These are phyloP conservation scores for Exophiala sideris DNA, from an alignment of 2,329 filamentous ascomycete genomes.

Conservation along the genomic window DNA sequence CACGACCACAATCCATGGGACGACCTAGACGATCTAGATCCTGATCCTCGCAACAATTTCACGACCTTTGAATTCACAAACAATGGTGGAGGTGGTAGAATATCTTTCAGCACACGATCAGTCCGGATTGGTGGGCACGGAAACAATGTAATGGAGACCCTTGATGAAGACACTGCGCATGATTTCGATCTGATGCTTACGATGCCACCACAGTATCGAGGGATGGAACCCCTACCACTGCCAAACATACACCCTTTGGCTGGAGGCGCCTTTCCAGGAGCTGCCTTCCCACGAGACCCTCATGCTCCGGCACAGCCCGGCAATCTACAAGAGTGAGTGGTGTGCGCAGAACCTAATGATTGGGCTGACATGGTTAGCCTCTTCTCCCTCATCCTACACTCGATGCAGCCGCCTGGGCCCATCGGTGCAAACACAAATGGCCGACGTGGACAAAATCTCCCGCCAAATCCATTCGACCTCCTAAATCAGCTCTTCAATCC, in stretches of 20 bases:
- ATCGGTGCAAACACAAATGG: constrained; percentile 4
- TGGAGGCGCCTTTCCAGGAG: not conserved
- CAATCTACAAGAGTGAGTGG: constrained; percentile 24
- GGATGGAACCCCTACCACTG: constrained; percentile 1
- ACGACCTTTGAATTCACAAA: constrained; percentile 26
- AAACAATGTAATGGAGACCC: constrained; percentile 5
- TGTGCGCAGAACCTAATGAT: not conserved
- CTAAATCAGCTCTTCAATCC: constrained; percentile 41
- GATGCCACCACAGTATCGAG: constrained; percentile 7
- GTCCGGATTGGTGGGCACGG: constrained; percentile 11
- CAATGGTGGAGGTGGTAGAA: constrained; percentile 21
- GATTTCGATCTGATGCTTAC: constrained; percentile 12
- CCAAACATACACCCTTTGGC: constrained; percentile 7
- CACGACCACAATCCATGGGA: constrained; percentile 48
- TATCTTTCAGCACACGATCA: constrained; percentile 25
- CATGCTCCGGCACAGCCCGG: constrained; percentile 7
- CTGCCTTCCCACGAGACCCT: not conserved
- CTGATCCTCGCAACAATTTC: constrained; percentile 35
- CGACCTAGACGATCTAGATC: constrained; percentile 39
- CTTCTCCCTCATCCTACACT: constrained; percentile 25
- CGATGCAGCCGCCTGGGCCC: constrained; percentile 15
- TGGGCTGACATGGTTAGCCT: constrained; percentile 11
- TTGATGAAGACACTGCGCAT: constrained; percentile 4
- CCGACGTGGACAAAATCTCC: constrained; percentile 4
- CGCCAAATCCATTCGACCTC: constrained; percentile 43